These are phyloP conservation scores for Amaranthus palmeri DNA, from an alignment of 148 eudicot species.

Conservation along the genomic window DNA sequence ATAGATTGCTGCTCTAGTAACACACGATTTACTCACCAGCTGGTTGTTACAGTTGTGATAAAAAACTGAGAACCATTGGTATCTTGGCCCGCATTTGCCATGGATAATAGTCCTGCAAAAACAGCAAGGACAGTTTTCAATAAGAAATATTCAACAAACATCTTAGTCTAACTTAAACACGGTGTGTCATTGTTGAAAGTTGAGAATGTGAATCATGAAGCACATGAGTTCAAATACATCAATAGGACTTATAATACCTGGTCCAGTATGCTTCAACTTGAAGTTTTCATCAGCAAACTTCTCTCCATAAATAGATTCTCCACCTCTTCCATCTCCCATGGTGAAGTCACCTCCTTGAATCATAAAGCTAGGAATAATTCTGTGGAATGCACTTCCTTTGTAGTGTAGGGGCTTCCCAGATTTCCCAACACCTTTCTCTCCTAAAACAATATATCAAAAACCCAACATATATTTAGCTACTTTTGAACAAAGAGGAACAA, in stretches of 20 bases:
- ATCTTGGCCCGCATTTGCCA: conserved; percentile 93
- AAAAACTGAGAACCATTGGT: conserved; percentile 98
- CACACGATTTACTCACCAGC: conserved; percentile 49
- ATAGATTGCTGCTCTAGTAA: neutral
- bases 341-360: conserved; percentile 98
- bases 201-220: too few species aligned
- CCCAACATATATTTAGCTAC: neutral
- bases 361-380: conserved; percentile 97
- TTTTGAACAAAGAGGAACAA: conserved; percentile 7
- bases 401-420: conserved; percentile 88
- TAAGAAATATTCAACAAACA: neutral
- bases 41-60: conserved; percentile 92
- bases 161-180: too few species aligned
- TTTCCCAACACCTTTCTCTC: conserved; percentile 90
- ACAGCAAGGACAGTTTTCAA: conserved; percentile 1
- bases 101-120: conserved; percentile 70
- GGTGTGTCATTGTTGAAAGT: too few species aligned
- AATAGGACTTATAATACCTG: conserved; percentile 38
- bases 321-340: conserved; percentile 88
- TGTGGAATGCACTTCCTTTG: conserved; percentile 90
- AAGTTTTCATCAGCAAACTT: conserved; percentile 95
- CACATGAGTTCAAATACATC: neutral
- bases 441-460: conserved; percentile 27
- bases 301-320: conserved; percentile 97
- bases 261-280: conserved; percentile 95